Evolutionary conservation across 1,139 yeast species (phyloP).

Genomic region (Geotrichum klebahnii): DNA sequence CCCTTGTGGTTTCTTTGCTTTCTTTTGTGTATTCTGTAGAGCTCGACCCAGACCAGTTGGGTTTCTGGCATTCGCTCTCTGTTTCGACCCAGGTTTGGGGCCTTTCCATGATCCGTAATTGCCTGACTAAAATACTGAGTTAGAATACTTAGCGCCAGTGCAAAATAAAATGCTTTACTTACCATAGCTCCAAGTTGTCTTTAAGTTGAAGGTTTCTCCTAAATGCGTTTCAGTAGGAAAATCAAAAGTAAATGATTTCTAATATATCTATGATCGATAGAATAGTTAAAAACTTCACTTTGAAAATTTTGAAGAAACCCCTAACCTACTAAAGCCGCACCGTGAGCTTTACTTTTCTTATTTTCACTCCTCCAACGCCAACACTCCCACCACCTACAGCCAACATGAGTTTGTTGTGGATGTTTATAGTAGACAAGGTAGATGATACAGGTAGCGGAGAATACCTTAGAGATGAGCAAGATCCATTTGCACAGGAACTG

Average conservation of each 20-base stretch:
- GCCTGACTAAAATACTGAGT: background rate
- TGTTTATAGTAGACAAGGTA: conserved; percentile 6
- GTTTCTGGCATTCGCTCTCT: conserved; percentile 69
- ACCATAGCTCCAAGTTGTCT: too few relatives aligned
- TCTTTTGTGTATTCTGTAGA: conserved; percentile 67
- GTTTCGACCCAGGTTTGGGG: conserved; percentile 65
- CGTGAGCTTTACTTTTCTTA: background rate
- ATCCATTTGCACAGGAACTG: background rate
- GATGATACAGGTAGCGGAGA: background rate
- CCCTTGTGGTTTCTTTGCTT: conserved; percentile 63
- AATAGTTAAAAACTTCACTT: background rate
- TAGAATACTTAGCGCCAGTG: background rate
- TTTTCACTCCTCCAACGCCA: background rate
- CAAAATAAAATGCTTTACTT: background rate
- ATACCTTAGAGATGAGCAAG: background rate
- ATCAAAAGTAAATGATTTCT: background rate
- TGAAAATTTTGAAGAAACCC: conserved; percentile 4
- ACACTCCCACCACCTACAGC: background rate
- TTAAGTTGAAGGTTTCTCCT: too few relatives aligned
- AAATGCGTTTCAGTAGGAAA: too few relatives aligned
- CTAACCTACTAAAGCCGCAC: conserved; percentile 6
- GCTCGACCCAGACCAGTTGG: conserved; percentile 81
- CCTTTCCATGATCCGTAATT: conserved; percentile 65
- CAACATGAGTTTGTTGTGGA: conserved; percentile 10
- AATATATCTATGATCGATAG: background rate